These are phyloP conservation scores for Globomyces sp. DNA, from an alignment of 371 early-diverging fungal species.

Conservation along the genomic window DNA sequence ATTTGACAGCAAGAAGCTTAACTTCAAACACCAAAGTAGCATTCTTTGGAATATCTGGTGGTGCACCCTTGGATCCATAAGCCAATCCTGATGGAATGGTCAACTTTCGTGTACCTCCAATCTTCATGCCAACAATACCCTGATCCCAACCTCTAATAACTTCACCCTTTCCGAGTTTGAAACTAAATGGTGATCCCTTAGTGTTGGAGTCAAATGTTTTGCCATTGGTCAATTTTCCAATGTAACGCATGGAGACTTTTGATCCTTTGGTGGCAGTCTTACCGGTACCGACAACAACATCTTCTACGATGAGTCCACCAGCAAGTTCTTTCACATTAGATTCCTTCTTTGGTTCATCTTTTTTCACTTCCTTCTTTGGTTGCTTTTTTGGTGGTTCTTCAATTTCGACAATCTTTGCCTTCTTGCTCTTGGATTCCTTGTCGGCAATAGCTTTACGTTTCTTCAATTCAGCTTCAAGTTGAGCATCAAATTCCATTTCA, in stretches of 20 bases:
- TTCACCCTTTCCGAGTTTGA: conserved; percentile 84
- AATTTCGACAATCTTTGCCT: conserved; percentile 36
- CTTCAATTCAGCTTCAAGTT: conserved; percentile 9
- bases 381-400: conserved; percentile 47
- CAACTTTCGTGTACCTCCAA: conserved; percentile 86
- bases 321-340: conserved; percentile 56
- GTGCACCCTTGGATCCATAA: conserved; percentile 80
- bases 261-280: conserved; percentile 75
- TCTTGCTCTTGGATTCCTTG: conserved; percentile 29
- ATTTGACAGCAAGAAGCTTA: conserved; percentile 59
- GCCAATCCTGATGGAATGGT: conserved; percentile 86
- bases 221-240: conserved; percentile 85
- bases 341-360: conserved; percentile 16
- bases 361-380: conserved; percentile 38
- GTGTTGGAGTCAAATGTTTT: conserved; percentile 94
- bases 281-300: conserved; percentile 74
- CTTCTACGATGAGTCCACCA: conserved; percentile 80
- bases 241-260: conserved; percentile 78
- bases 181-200: conserved; percentile 81
- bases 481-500: conserved; percentile 45
- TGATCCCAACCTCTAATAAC: conserved; percentile 96
- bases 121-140: conserved; percentile 87
- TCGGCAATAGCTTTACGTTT: conserved; percentile 15
- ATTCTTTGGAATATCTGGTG: conserved; percentile 86
- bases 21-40: conserved; percentile 85